These are phyloP conservation scores for Ceratobasidium sp. DNA, from an alignment of 1,284 basidiomycete species.

Conservation along the genomic window DNA sequence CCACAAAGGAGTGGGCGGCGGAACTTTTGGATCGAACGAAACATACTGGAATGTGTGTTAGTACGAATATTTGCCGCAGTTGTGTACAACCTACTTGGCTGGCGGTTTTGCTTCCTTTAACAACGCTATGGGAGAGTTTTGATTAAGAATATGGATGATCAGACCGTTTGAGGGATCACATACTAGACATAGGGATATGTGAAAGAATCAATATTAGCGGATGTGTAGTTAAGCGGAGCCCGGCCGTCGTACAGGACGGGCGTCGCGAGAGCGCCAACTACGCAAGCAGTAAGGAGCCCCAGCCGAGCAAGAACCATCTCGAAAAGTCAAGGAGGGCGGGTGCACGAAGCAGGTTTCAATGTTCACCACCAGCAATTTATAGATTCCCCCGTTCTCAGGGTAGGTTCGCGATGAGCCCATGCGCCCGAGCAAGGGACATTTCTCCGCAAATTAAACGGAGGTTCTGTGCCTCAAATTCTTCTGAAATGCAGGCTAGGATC, in stretches of 20 bases:
- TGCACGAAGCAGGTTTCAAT: no score
- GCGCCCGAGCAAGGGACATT: not conserved
- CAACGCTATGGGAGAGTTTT: slow-evolving; percentile 56
- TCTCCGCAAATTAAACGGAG: slow-evolving; percentile 11
- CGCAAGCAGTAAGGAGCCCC: slow-evolving; percentile 12
- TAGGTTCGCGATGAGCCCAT: not conserved
- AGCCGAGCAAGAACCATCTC: slow-evolving; percentile 5
- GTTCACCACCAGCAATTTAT: not conserved
- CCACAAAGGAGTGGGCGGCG: slow-evolving; percentile 67
- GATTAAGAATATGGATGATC: no score
- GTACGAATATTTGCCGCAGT: slow-evolving; percentile 10
- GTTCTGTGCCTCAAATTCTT: not conserved
- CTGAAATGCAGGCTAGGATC: slow-evolving; percentile 6
- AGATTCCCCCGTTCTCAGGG: not conserved
- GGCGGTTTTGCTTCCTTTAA: slow-evolving; percentile 66
- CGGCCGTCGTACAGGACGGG: slow-evolving; percentile 69
- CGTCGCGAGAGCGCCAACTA: slow-evolving; percentile 53
- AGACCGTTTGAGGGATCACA: no score
- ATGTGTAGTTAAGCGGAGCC: slow-evolving; percentile 62
- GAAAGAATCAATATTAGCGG: slow-evolving; percentile 62
- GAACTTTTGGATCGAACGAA: slow-evolving; percentile 57
- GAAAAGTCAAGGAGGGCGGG: not conserved
- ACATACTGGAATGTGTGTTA: slow-evolving; percentile 61
- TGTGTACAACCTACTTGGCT: slow-evolving; percentile 59
- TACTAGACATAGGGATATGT: slow-evolving; percentile 69